Percentiles rank a stretch among this genome's conserved stretches.
Evolutionary conservation across 306 rosid genomes (phyloP).

Genomic region (Corylus heterophylla): DNA sequence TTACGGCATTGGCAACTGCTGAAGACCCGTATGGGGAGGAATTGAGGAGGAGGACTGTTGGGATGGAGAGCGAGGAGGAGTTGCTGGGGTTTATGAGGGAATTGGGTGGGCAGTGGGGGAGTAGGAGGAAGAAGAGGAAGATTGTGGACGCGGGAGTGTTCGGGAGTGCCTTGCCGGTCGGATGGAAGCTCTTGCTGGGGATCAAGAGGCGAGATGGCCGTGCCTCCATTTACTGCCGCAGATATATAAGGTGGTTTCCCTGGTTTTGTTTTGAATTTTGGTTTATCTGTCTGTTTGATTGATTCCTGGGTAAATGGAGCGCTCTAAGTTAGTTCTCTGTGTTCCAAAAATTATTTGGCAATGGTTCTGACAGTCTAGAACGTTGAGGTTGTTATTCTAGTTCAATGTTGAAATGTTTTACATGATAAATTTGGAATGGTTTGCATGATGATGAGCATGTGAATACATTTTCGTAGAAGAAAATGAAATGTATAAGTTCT

Average conservation of each 20-base stretch:
- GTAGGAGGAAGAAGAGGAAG: constrained; percentile 80
- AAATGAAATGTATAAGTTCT: neutral
- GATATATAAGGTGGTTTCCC: constrained; percentile 65
- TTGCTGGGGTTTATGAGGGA: constrained; percentile 74
- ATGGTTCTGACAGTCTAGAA: neutral
- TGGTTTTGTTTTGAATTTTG: constrained; percentile 2
- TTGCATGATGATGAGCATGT: neutral
- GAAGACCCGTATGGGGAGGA: constrained; percentile 69
- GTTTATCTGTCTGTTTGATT: neutral
- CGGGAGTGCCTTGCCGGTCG: constrained; percentile 62
- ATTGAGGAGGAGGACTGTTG: constrained; percentile 59
- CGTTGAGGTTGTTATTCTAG: neutral
- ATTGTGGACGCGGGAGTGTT: constrained; percentile 69
- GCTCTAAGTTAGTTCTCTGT: neutral
- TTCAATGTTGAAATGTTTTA: neutral
- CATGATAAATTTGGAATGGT: neutral
- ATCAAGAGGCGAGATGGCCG: constrained; percentile 80
- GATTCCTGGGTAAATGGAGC: neutral
- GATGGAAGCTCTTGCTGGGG: constrained; percentile 81
- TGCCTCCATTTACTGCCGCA: constrained; percentile 85
- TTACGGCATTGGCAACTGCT: constrained; percentile 29
- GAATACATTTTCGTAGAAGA: neutral
- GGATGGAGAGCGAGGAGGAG: constrained; percentile 60
- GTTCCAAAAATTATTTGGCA: neutral
- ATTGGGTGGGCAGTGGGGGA: constrained; percentile 83